These are phyloP conservation scores for Balansia obtecta DNA, from an alignment of 2,329 filamentous ascomycete genomes.

Conservation along the genomic window DNA sequence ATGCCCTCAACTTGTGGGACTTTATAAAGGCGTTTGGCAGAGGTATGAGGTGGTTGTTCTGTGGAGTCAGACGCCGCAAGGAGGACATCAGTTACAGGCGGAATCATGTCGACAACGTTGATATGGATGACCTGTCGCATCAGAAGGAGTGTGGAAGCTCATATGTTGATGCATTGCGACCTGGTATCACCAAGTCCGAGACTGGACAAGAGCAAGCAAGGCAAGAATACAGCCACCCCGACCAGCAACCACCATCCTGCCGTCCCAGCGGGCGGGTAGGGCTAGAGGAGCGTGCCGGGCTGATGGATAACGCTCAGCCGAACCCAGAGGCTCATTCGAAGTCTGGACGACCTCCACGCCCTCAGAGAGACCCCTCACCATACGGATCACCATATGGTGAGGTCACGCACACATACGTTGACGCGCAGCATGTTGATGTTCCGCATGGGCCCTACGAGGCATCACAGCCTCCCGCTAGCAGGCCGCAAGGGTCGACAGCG, in stretches of 20 bases:
- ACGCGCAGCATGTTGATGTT: conserved; percentile 1
- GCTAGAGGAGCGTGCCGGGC: conserved; percentile 28
- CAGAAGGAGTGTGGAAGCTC: conserved; percentile 9
- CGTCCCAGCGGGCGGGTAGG: conserved; percentile 22
- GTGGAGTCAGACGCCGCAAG: conserved; percentile 52
- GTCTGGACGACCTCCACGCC: conserved; percentile 5
- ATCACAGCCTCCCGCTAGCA: neutral
- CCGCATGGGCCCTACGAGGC: conserved; percentile 4
- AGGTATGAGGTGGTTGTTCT: conserved; percentile 68
- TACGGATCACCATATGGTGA: conserved; percentile 1
- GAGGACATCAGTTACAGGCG: conserved; percentile 37
- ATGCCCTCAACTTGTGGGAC: conserved; percentile 74
- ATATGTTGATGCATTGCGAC: conserved; percentile 13
- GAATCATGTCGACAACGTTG: conserved; percentile 18
- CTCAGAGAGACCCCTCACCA: conserved; percentile 2
- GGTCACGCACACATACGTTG: neutral
- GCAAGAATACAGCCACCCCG: conserved; percentile 24
- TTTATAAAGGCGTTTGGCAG: conserved; percentile 68
- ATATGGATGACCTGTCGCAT: conserved; percentile 26
- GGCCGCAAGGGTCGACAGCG: neutral
- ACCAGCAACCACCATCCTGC: conserved; percentile 18
- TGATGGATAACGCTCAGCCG: conserved; percentile 27
- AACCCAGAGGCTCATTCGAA: conserved; percentile 11
- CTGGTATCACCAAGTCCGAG: conserved; percentile 5
- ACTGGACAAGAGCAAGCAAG: conserved; percentile 10